Percentiles rank a stretch among this genome's conserved stretches.
Evolutionary conservation across 2,329 filamentous ascomycete species (phyloP).

Genomic region (Penicillium sp.): DNA sequence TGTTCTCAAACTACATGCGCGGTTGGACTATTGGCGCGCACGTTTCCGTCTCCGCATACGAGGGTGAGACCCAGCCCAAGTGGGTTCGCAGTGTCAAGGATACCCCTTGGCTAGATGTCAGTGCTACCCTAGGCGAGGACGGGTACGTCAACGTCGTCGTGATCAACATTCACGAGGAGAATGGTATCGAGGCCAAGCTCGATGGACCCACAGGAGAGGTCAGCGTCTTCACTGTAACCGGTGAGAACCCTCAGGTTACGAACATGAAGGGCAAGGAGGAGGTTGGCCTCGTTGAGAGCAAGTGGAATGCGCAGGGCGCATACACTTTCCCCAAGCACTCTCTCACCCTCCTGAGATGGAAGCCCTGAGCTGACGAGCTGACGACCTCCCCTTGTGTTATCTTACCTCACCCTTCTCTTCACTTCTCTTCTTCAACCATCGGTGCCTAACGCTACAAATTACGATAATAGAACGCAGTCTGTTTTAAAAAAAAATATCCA

Average conservation of each 20-base stretch:
- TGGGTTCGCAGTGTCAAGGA: slow-evolving; percentile 58
- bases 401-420: not conserved
- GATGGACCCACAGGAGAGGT: slow-evolving; percentile 60
- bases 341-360: slow-evolving; percentile 69
- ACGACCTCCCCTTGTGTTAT: not conserved
- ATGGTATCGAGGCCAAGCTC: slow-evolving; percentile 64
- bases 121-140: slow-evolving; percentile 51
- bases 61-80: slow-evolving; percentile 55
- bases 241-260: slow-evolving; percentile 59
- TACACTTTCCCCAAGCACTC: slow-evolving; percentile 73
- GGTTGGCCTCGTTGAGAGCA: slow-evolving; percentile 64
- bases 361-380: slow-evolving; percentile 32
- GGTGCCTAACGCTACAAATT: not conserved
- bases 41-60: slow-evolving; percentile 67
- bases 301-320: slow-evolving; percentile 66
- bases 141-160: slow-evolving; percentile 71
- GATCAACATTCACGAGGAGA: slow-evolving; percentile 71
- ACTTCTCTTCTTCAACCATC: not conserved
- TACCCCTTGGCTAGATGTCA: slow-evolving; percentile 63
- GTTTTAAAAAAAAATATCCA: not conserved
- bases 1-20: slow-evolving; percentile 75
- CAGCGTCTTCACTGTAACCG: slow-evolving; percentile 67
- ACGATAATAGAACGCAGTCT: slow-evolving; percentile 13
- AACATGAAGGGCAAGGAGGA: slow-evolving; percentile 69
- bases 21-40: slow-evolving; percentile 71